Base-by-base conservation (phyloP, 192 early-diverging fungal genomes). In the Pilobolus umbonatus region DNA sequence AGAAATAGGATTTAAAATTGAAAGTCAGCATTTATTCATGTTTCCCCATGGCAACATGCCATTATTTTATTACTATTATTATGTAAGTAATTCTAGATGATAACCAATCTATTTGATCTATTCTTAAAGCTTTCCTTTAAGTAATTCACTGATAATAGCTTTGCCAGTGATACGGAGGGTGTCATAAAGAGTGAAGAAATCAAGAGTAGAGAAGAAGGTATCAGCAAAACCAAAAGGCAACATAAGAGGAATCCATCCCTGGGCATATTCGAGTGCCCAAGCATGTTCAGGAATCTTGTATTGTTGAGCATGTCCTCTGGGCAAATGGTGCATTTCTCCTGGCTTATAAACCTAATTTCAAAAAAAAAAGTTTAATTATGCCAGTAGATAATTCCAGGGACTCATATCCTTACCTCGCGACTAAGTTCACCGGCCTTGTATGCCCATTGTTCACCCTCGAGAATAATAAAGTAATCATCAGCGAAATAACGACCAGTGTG, bases 231-330 rank as follows among this genome's bases (percentile, higher is more conserved):
- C 73, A 47, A 75, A 75, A 52, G 73, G 73, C 22, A 75, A 55
- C 73, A 75, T 75, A 28, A 67, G 42, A 35, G 69, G 68, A 31
- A 75, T 68, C 73, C 67, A 69, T 17, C 73, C 73, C 28, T 58
- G 67, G 36, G 73, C 73, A 67, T 75, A 75, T 51, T 75, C 73
- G 29, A 75, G 49, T 30, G 73, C 73, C 66, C 66, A 75, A 39
- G 55, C 73, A 22, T 56, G 64, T 32, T 75, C 73, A 53, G 73
- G 73, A n/a, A 69, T 71, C 61, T 73, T 75, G 66, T 75, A 75
- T 44, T 75, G 73, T 26, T 75, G 64, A 32, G 45, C 54, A 36
- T 58, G 42, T 35, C 73, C 73, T 52, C 73, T 71, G 25, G 64
- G 58, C 7, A 75, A 50, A 46, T 68, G 67, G 46, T 75, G 73